Evolutionary conservation across 2,329 filamentous ascomycete species (phyloP).

Genomic region (Mollisia scopiformis): DNA sequence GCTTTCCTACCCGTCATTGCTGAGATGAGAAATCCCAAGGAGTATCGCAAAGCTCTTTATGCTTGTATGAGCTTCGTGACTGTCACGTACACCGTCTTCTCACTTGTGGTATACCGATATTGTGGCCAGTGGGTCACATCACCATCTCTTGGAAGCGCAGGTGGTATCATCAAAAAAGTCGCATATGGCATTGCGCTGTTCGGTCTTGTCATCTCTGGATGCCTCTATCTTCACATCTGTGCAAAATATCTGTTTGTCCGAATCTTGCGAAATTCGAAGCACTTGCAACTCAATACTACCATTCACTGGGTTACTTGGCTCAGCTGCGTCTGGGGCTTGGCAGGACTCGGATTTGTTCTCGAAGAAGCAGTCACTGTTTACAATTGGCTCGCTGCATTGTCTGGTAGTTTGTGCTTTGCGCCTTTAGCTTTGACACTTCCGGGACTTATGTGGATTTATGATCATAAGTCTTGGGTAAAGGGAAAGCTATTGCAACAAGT

Average conservation of each 20-base stretch:
- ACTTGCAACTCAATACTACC: constrained; percentile 53
- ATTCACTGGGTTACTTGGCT: constrained; percentile 57
- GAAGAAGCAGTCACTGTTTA: constrained; percentile 58
- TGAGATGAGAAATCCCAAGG: constrained; percentile 62
- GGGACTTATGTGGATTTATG: constrained; percentile 54
- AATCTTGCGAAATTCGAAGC: constrained; percentile 52
- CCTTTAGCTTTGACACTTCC: constrained; percentile 52
- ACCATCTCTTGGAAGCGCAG: constrained; percentile 63
- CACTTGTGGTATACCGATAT: constrained; percentile 41
- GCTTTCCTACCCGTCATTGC: constrained; percentile 67
- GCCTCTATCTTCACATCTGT: constrained; percentile 47
- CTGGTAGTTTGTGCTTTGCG: constrained; percentile 53
- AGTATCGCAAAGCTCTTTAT: constrained; percentile 63
- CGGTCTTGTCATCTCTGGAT: constrained; percentile 53
- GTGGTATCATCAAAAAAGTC: constrained; percentile 61
- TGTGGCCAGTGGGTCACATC: constrained; percentile 64
- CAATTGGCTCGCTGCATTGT: constrained; percentile 48
- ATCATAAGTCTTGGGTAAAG: constrained; percentile 45
- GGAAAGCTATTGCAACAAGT: constrained; percentile 32
- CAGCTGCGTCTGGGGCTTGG: constrained; percentile 45
- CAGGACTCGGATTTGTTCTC: constrained; percentile 50
- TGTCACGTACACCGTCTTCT: constrained; percentile 59
- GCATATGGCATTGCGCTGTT: constrained; percentile 61
- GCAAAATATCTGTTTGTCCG: constrained; percentile 61
- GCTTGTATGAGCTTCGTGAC: constrained; percentile 61